Conservation (phyloP, 257 asterid genomes). For the Nicotiana undulata region DNA sequence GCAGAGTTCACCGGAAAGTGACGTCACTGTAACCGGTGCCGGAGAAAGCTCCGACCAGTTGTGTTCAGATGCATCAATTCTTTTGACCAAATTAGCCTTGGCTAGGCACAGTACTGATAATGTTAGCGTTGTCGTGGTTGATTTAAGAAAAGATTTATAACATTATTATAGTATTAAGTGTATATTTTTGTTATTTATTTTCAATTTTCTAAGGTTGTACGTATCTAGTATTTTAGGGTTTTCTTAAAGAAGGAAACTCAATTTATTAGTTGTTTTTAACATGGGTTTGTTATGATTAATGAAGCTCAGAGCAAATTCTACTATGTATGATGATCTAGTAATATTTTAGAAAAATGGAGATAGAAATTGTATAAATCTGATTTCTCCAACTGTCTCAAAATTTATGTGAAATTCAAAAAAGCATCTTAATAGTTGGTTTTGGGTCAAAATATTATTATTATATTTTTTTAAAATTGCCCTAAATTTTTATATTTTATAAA, state of each 20-base stretch:
- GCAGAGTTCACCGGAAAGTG: neutral
- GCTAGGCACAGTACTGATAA: constrained; percentile 34
- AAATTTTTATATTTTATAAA: too few species aligned
- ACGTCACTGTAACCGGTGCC: neutral
- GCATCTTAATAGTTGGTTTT: too few species aligned
- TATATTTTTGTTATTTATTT: neutral
- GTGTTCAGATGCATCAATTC: constrained; percentile 33
- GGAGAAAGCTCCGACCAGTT: constrained; percentile 15
- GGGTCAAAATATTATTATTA: too few species aligned
- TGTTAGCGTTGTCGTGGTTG: constrained; percentile 38
- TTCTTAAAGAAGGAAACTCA: neutral
- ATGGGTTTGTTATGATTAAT: neutral
- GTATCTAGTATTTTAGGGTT: neutral
- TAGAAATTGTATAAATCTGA: neutral
- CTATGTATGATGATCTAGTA: neutral
- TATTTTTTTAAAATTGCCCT: too few species aligned
- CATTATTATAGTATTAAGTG: neutral
- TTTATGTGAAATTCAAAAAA: neutral
- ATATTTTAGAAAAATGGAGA: neutral
- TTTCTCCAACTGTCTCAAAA: neutral
- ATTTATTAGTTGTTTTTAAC: neutral
- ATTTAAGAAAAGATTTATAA: constrained; percentile 17
- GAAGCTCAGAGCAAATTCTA: neutral
- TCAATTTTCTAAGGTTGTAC: neutral
- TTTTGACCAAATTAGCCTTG: constrained; percentile 44